Percentiles rank a stretch among this genome's conserved stretches.
Conservation (phyloP, 192 early-diverging fungal species). For the Coemansia sp. region DNA sequence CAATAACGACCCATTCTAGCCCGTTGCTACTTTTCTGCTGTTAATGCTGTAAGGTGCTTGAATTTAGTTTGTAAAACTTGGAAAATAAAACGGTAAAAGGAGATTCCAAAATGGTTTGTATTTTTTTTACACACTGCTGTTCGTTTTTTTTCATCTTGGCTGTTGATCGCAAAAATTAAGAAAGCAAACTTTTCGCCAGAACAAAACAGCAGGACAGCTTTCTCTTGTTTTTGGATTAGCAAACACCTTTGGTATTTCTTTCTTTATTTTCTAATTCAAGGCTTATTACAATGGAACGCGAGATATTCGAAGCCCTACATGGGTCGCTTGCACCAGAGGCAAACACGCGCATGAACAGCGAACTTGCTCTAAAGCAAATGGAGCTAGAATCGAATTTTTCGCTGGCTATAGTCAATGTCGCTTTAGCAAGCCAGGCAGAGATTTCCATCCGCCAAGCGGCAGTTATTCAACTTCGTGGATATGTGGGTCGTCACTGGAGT, state of each 20-base stretch:
- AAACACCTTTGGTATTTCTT: not conserved
- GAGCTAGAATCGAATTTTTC: slow-evolving; percentile 64
- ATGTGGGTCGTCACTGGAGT: slow-evolving; percentile 76
- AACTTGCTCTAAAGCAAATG: slow-evolving; percentile 69
- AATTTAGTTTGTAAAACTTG: not conserved
- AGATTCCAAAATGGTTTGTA: too few relatives aligned
- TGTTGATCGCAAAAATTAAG: too few relatives aligned
- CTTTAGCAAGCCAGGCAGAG: slow-evolving; percentile 62
- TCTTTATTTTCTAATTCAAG: not conserved
- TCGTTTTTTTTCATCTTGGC: too few relatives aligned
- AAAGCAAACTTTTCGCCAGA: too few relatives aligned
- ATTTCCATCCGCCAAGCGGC: slow-evolving; percentile 72
- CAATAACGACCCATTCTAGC: slow-evolving; percentile 68
- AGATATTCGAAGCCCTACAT: slow-evolving; percentile 71
- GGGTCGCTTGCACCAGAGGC: slow-evolving; percentile 69
- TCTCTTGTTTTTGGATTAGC: not conserved
- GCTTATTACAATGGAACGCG: slow-evolving; percentile 64
- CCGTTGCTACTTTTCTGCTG: not conserved
- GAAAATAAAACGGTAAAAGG: too few relatives aligned
- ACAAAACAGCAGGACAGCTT: too few relatives aligned
- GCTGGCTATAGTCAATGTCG: slow-evolving; percentile 67
- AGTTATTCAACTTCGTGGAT: slow-evolving; percentile 72
- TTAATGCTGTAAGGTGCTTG: not conserved
- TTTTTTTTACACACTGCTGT: too few relatives aligned
- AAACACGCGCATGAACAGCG: slow-evolving; percentile 66